These are phyloP conservation scores for Lizonia empirigonia DNA, from an alignment of 2,329 filamentous ascomycete species.

Conservation along the genomic window DNA sequence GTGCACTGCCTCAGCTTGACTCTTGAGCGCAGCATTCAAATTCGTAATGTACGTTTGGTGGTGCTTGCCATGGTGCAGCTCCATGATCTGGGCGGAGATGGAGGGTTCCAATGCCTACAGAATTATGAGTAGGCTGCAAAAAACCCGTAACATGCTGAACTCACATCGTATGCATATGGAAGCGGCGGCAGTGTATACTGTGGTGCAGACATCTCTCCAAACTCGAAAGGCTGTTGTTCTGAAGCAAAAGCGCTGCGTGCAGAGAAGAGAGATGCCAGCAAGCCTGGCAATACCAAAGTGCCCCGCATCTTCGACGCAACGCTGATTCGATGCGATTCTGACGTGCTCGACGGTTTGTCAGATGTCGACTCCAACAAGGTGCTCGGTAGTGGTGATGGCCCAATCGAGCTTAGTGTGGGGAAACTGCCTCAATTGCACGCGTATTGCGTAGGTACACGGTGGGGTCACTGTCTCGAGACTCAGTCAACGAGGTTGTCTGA, in stretches of 20 bases:
- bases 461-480: no score
- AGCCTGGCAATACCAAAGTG: constrained; percentile 14
- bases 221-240: constrained; percentile 45
- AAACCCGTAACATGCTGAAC: background rate
- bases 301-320: constrained; percentile 36
- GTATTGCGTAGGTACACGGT: no score
- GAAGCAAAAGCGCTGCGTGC: constrained; percentile 24
- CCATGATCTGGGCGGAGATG: constrained; percentile 81
- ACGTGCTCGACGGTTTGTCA: constrained; percentile 24
- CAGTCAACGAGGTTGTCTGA: no score
- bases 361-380: constrained; percentile 39
- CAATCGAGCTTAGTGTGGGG: constrained; percentile 18
- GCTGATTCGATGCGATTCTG: no score
- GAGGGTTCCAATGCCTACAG: constrained; percentile 70
- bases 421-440: constrained; percentile 43
- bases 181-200: constrained; percentile 68
- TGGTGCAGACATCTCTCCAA: constrained; percentile 44
- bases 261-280: constrained; percentile 25
- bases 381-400: constrained; percentile 25
- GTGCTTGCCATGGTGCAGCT: constrained; percentile 79
- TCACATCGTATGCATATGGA: constrained; percentile 72
- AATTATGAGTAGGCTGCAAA: constrained; percentile 13
- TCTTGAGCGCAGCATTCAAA: constrained; percentile 69
- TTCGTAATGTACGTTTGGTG: constrained; percentile 80
- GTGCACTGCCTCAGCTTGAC: constrained; percentile 62